Conservation (phyloP, 495 filamentous ascomycete species). For the Chaetomium cochliodes region DNA sequence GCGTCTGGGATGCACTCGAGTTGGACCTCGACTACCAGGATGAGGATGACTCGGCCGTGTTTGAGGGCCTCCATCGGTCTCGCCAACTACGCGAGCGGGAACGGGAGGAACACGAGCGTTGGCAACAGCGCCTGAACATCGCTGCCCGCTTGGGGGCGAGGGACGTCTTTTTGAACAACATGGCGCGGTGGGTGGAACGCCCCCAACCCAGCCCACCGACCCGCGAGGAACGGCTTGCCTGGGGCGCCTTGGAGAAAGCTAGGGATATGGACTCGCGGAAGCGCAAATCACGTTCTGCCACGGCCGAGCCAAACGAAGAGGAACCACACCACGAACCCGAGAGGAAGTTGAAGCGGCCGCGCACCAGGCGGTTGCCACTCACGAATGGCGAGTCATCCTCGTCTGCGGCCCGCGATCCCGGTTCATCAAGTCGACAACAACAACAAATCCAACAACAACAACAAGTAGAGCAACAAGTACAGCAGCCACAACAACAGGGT, state of each 20-base stretch:
- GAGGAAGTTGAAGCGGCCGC: constrained; percentile 79
- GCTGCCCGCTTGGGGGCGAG: constrained; percentile 71
- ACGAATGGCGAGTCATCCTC: constrained; percentile 43
- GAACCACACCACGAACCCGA: constrained; percentile 61
- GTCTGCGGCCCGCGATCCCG: constrained; percentile 18
- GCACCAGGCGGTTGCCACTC: constrained; percentile 53
- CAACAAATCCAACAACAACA: constrained; percentile 48
- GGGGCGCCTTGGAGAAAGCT: constrained; percentile 85
- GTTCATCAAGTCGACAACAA: constrained; percentile 25
- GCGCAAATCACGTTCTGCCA: constrained; percentile 69
- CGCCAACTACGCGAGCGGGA: constrained; percentile 62
- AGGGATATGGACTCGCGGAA: constrained; percentile 69
- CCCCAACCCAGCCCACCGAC: constrained; percentile 59
- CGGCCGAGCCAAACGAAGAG: constrained; percentile 64
- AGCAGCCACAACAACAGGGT: constrained; percentile 13
- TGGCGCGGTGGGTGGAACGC: constrained; percentile 37
- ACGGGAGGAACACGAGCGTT: constrained; percentile 64
- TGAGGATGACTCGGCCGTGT: constrained; percentile 57
- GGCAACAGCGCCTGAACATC: constrained; percentile 77
- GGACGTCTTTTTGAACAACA: constrained; percentile 64
- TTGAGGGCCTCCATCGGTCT: constrained; percentile 49
- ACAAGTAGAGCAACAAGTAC: constrained; percentile 19
- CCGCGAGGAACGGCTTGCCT: constrained; percentile 76
- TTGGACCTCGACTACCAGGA: constrained; percentile 89
- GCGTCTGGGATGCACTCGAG: constrained; percentile 57